These are phyloP conservation scores for Monosporascus sp. DNA, from an alignment of 2,329 filamentous ascomycete species.

Conservation along the genomic window DNA sequence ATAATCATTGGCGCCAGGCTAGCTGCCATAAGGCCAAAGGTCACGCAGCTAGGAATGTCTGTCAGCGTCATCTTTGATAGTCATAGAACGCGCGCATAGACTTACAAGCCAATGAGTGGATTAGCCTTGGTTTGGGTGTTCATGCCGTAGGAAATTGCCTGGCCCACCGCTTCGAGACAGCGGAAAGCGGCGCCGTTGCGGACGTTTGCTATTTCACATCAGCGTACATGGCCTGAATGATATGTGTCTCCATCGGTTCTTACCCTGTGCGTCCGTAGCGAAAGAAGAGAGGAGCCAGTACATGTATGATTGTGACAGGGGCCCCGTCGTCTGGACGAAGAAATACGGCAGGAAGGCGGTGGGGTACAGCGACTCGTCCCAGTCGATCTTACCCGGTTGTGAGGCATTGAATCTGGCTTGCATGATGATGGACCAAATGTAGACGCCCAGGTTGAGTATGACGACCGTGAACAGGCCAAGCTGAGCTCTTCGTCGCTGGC, in stretches of 20 bases:
- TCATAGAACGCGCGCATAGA: background rate
- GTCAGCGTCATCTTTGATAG: background rate
- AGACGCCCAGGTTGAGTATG: conserved; percentile 40
- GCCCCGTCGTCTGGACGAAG: conserved; percentile 37
- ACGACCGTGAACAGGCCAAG: conserved; percentile 38
- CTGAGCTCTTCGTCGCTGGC: conserved; percentile 39
- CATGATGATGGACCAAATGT: conserved; percentile 45
- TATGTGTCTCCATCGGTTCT: background rate
- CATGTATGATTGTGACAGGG: conserved; percentile 38
- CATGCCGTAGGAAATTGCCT: conserved; percentile 35
- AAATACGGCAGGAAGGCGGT: conserved; percentile 41
- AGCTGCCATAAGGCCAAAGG: conserved; percentile 31
- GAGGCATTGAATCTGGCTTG: conserved; percentile 33
- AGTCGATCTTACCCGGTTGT: conserved; percentile 39
- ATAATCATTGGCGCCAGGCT: conserved; percentile 31
- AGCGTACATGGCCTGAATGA: background rate
- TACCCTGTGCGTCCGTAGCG: conserved; percentile 33
- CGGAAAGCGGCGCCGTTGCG: conserved; percentile 35
- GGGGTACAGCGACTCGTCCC: conserved; percentile 37
- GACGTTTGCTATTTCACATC: conserved; percentile 28
- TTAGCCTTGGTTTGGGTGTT: conserved; percentile 33
- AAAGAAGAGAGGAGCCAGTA: conserved; percentile 39
- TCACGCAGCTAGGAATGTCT: conserved; percentile 27
- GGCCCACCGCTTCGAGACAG: conserved; percentile 34
- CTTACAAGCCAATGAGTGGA: conserved; percentile 34